Evolutionary conservation across 805 yeast genomes (phyloP).

Genomic region (Schizosaccharomyces pombe): DNA sequence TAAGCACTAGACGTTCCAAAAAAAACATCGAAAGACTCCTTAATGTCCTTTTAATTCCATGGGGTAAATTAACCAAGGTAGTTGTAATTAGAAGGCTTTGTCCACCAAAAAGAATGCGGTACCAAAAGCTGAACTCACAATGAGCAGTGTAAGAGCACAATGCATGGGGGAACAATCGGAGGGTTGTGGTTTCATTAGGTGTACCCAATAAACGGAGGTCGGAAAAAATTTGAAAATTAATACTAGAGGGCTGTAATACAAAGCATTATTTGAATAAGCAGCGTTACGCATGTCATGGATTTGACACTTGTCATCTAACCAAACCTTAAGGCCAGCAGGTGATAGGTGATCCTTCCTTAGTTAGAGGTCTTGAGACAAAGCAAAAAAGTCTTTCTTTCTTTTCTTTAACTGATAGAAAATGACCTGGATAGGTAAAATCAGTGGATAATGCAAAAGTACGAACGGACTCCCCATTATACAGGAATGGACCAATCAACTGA

Average conservation of each 20-base stretch:
- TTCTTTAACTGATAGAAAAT: neutral
- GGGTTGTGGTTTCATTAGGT: neutral
- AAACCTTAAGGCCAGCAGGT: too few relatives aligned
- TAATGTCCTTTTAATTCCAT: neutral
- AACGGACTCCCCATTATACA: neutral
- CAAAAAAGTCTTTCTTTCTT: neutral
- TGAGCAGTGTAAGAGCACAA: neutral
- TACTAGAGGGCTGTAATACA: neutral
- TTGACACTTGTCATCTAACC: neutral
- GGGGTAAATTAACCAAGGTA: neutral
- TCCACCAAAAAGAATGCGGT: neutral
- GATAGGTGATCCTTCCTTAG: neutral
- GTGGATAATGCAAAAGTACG: neutral
- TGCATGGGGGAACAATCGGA: neutral
- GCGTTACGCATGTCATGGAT: neutral
- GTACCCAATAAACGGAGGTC: neutral
- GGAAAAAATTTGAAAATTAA: neutral
- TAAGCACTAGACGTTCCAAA: neutral
- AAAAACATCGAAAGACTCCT: neutral
- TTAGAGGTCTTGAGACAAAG: neutral
- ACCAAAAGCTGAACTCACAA: neutral
- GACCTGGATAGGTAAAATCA: neutral
- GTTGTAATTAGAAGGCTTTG: neutral
- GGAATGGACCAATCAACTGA: neutral
- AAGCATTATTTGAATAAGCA: neutral